Evolutionary conservation across 2,329 filamentous ascomycete species (phyloP).

Genomic region (Epichloe aotearoae): DNA sequence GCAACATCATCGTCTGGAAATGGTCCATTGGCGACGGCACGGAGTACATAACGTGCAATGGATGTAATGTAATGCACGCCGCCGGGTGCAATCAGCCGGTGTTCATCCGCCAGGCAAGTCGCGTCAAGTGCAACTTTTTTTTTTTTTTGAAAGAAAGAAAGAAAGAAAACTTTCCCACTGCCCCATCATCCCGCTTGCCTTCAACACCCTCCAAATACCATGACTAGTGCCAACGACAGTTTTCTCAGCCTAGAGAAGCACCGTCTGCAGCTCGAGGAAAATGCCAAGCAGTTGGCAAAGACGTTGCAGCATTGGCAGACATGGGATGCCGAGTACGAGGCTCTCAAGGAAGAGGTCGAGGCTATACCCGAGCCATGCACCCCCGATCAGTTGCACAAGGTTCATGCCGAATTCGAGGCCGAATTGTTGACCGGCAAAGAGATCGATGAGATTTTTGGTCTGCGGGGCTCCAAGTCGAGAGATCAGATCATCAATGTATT

Average conservation of each 20-base stretch:
- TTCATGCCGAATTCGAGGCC: constrained; percentile 47
- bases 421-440: constrained; percentile 47
- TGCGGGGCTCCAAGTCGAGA: constrained; percentile 14
- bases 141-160: background rate
- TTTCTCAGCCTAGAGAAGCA: constrained; percentile 63
- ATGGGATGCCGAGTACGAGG: constrained; percentile 86
- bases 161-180: background rate
- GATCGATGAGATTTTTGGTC: constrained; percentile 33
- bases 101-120: constrained; percentile 10
- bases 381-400: constrained; percentile 38
- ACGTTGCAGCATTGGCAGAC: constrained; percentile 78
- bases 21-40: no score
- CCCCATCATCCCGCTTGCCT: background rate
- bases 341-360: constrained; percentile 69
- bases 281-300: constrained; percentile 54
- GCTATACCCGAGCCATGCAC: constrained; percentile 32
- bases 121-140: background rate
- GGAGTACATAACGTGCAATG: no score
- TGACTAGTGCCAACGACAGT: constrained; percentile 32
- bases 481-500: constrained; percentile 45
- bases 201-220: constrained; percentile 10
- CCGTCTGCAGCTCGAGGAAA: constrained; percentile 60
- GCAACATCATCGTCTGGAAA: no score
- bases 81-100: constrained; percentile 11
- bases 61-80: no score